Percentiles rank a stretch among this genome's conserved stretches.
phyloP scores from a whole-genome alignment of 306 rosid genomes.

The Castanea sativa region DNA sequence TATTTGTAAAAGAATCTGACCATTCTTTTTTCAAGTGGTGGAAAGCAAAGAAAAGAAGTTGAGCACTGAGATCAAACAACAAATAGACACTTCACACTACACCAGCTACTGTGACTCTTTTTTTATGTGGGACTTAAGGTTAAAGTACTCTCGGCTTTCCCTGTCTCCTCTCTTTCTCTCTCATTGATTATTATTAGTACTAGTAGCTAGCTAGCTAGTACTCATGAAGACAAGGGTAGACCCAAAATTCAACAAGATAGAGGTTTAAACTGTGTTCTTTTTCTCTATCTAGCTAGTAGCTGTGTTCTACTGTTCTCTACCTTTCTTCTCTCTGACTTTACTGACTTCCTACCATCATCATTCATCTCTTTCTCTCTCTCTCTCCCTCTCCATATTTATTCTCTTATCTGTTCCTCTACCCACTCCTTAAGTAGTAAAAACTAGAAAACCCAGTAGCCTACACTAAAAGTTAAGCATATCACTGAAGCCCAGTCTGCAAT shows the following conservation, averaged over 20 bases:
- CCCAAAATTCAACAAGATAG: slow-evolving; percentile 34
- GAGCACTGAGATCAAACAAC: slow-evolving; percentile 21
- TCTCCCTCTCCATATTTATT: slow-evolving; percentile 34
- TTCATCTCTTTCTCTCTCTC: slow-evolving; percentile 10
- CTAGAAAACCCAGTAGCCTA: slow-evolving; percentile 21
- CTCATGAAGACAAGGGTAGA: neutral
- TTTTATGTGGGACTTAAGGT: slow-evolving; percentile 31
- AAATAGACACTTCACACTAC: neutral
- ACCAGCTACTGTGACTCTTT: neutral
- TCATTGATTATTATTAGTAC: slow-evolving; percentile 9
- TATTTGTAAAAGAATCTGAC: slow-evolving; percentile 29
- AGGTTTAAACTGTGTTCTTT: neutral
- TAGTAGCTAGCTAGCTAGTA: slow-evolving; percentile 6
- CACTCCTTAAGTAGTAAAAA: slow-evolving; percentile 32
- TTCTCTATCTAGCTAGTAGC: no score
- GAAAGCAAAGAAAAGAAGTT: slow-evolving; percentile 13
- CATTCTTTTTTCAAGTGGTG: slow-evolving; percentile 29
- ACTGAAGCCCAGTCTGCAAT: slow-evolving; percentile 23
- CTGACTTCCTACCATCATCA: slow-evolving; percentile 43
- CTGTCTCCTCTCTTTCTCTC: slow-evolving; percentile 18
- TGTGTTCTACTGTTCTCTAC: neutral
- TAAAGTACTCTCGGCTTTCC: slow-evolving; percentile 21
- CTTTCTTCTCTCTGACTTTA: slow-evolving; percentile 17
- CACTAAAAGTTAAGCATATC: neutral
- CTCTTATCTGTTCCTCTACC: slow-evolving; percentile 31